Evolutionary conservation across 345 rosid genomes (phyloP).

Genomic region (Draba incana): DNA sequence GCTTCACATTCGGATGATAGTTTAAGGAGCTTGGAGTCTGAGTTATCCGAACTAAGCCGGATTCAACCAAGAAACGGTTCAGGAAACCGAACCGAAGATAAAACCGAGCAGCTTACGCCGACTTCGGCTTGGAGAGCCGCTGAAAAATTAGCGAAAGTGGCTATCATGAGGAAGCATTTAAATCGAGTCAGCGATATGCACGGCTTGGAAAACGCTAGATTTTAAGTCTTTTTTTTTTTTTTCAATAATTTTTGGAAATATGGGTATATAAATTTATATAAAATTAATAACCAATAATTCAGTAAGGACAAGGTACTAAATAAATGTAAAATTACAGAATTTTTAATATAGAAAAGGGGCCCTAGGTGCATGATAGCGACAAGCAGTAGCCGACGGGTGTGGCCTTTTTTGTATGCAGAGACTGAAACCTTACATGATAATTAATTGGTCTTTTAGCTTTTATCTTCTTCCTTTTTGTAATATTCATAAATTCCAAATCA

Average conservation of each 20-base stretch:
- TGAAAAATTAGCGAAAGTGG: conserved; percentile 88
- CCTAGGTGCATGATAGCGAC: conserved; percentile 38
- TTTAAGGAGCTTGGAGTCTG: conserved; percentile 59
- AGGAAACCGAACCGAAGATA: conserved; percentile 46
- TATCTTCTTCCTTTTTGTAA: conserved; percentile 32
- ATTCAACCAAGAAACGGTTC: conserved; percentile 37
- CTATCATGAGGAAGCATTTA: conserved; percentile 90
- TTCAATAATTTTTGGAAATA: conserved; percentile 25
- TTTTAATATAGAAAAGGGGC: conserved; percentile 3
- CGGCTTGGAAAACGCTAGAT: conserved; percentile 97
- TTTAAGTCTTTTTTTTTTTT: conserved; percentile 45
- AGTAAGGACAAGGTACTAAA: conserved; percentile 12
- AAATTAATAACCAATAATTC: conserved; percentile 20
- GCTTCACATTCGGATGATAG: conserved; percentile 57
- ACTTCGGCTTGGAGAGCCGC: conserved; percentile 84
- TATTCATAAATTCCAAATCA: conserved; percentile 26
- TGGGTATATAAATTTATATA: conserved; percentile 25
- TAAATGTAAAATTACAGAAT: conserved; percentile 8
- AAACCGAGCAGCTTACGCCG: conserved; percentile 77
- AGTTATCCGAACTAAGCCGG: conserved; percentile 62
- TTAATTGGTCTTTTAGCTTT: conserved; percentile 39
- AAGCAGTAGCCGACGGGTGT: conserved; percentile 43
- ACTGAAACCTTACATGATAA: conserved; percentile 37
- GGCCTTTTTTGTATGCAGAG: conserved; percentile 38
- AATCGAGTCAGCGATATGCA: conserved; percentile 96